phyloP scores from a whole-genome alignment of 768 basidiomycete genomes.

The Strobilomyces echinocephalus region DNA sequence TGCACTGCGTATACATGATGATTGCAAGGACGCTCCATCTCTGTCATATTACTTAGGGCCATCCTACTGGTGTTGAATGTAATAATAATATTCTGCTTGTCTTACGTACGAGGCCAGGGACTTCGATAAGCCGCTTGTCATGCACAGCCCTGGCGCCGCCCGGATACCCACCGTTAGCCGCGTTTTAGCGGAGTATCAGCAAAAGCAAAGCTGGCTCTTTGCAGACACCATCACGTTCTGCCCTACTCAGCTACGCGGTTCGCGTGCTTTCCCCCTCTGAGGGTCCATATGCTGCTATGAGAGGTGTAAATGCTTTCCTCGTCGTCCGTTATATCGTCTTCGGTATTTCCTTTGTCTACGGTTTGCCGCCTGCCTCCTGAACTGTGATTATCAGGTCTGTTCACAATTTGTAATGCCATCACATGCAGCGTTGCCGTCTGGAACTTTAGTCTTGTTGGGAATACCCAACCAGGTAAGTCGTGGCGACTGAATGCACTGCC shows the following conservation, averaged over 20 bases:
- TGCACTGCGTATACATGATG: constrained; percentile 21
- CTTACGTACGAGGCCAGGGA: constrained; percentile 12
- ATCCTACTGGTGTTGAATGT: constrained; percentile 16
- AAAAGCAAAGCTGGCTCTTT: constrained; percentile 29
- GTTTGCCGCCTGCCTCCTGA: not conserved
- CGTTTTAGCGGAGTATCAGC: constrained; percentile 2
- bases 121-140: not conserved
- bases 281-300: constrained; percentile 31
- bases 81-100: constrained; percentile 2
- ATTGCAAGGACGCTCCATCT: constrained; percentile 11
- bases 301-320: constrained; percentile 37
- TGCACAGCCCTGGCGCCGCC: constrained; percentile 12
- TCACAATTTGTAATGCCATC: constrained; percentile 62
- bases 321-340: constrained; percentile 56
- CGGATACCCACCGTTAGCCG: constrained; percentile 6
- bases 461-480: constrained; percentile 38
- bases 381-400: constrained; percentile 39
- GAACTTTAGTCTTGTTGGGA: constrained; percentile 51
- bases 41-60: constrained; percentile 19
- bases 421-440: constrained; percentile 63
- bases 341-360: constrained; percentile 33
- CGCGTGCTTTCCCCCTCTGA: constrained; percentile 11
- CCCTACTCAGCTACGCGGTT: constrained; percentile 32
- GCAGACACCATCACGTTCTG: constrained; percentile 8
- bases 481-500: not conserved